These are phyloP conservation scores for Elaeagnus macrophylla DNA, from an alignment of 306 rosid species.

Conservation along the genomic window DNA sequence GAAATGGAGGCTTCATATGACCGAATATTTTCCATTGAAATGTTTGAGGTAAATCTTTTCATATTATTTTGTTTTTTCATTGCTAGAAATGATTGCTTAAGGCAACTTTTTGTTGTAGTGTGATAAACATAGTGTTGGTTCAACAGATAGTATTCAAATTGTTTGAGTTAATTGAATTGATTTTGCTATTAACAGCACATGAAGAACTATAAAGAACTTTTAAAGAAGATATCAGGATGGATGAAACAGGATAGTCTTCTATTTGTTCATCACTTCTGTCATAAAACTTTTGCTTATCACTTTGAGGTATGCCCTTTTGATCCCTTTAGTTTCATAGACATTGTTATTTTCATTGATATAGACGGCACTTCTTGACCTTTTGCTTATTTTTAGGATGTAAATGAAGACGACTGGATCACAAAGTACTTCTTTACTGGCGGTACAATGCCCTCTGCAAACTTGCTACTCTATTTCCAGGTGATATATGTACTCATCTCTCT, in stretches of 20 bases:
- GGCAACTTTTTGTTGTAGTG: no score
- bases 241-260: slow-evolving; percentile 70
- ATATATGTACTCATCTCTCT: slow-evolving; percentile 11
- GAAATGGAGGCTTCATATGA: slow-evolving; percentile 82
- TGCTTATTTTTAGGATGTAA: slow-evolving; percentile 44
- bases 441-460: slow-evolving; percentile 90
- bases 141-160: not conserved
- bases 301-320: slow-evolving; percentile 56
- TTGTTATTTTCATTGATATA: not conserved
- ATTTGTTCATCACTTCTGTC: slow-evolving; percentile 77
- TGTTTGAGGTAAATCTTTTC: slow-evolving; percentile 63
- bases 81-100: no score
- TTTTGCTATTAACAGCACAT: slow-evolving; percentile 53
- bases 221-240: slow-evolving; percentile 83
- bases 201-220: slow-evolving; percentile 87
- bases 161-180: not conserved
- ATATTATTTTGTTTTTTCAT: no score
- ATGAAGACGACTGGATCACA: slow-evolving; percentile 89
- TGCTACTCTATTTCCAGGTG: slow-evolving; percentile 86
- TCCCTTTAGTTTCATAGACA: not conserved
- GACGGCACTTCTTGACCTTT: not conserved
- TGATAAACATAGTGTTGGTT: no score
- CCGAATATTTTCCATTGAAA: slow-evolving; percentile 71
- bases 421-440: slow-evolving; percentile 84
- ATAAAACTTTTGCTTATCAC: slow-evolving; percentile 79